These are phyloP conservation scores for Tricholoma sp. DNA, from an alignment of 768 basidiomycete species.

Conservation along the genomic window DNA sequence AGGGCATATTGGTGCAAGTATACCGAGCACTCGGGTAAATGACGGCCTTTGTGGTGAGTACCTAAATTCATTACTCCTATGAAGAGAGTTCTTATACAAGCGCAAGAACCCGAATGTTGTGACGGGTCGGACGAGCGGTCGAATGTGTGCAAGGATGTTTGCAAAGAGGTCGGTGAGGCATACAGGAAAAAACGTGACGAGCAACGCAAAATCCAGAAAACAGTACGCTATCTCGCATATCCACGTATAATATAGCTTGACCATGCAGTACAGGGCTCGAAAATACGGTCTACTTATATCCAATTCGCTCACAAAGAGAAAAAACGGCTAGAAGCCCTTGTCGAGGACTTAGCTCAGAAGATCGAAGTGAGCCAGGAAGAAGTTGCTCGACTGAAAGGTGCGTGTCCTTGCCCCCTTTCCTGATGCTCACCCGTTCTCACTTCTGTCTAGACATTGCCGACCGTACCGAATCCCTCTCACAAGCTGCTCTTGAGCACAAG, in stretches of 20 bases:
- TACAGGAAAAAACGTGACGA: conserved; percentile 65
- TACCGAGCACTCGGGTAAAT: conserved; percentile 78
- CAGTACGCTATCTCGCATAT: conserved; percentile 40
- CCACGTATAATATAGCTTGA: not conserved
- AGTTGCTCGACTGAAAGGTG: conserved; percentile 69
- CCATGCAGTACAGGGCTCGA: conserved; percentile 59
- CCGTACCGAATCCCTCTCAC: conserved; percentile 69
- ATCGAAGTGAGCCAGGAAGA: conserved; percentile 64
- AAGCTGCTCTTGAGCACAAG: conserved; percentile 77
- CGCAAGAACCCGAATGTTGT: conserved; percentile 82
- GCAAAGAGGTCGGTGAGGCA: conserved; percentile 67
- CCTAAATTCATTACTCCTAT: not conserved
- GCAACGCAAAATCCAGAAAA: conserved; percentile 75
- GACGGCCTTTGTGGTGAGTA: conserved; percentile 90
- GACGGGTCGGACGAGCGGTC: conserved; percentile 91
- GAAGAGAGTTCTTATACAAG: conserved; percentile 10
- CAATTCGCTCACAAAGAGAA: conserved; percentile 86
- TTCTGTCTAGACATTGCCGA: conserved; percentile 62
- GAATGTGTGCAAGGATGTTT: conserved; percentile 76
- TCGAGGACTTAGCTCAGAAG: conserved; percentile 50
- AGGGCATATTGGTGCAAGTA: conserved; percentile 79
- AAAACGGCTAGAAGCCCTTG: conserved; percentile 65
- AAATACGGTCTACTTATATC: conserved; percentile 88
- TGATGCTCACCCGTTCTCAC: not conserved
- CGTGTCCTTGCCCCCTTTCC: not conserved